Conservation (phyloP, 768 basidiomycete genomes). For the Leccinellum albellum region DNA sequence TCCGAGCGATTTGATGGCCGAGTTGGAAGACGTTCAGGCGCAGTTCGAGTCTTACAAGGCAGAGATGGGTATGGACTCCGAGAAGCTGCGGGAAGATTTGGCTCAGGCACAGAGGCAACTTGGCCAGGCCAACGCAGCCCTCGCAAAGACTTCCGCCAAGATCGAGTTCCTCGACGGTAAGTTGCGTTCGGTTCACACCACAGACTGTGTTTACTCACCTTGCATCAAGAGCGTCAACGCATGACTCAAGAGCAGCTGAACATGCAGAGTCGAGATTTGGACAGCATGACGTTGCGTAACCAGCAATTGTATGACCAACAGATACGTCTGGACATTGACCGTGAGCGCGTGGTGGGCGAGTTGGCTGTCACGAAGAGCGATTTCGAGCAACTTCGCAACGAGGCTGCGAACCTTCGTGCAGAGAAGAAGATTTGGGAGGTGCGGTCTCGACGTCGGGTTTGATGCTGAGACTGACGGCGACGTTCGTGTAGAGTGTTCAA, state of each 20-base stretch:
- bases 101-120: constrained; percentile 61
- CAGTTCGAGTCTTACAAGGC: constrained; percentile 78
- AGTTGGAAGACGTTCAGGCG: constrained; percentile 68
- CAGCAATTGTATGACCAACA: constrained; percentile 71
- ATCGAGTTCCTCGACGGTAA: constrained; percentile 73
- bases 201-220: background rate
- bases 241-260: constrained; percentile 67
- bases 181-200: constrained; percentile 15
- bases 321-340: constrained; percentile 72
- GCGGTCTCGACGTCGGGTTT: constrained; percentile 13
- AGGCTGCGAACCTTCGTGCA: constrained; percentile 82
- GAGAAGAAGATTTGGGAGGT: constrained; percentile 96
- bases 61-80: constrained; percentile 79
- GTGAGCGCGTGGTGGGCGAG: constrained; percentile 64
- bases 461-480: constrained; percentile 3
- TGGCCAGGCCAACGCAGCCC: constrained; percentile 55
- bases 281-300: constrained; percentile 64
- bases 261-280: constrained; percentile 61
- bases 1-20: constrained; percentile 45
- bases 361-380: constrained; percentile 54
- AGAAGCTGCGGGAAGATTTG: constrained; percentile 68
- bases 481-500: constrained; percentile 63
- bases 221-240: constrained; percentile 56
- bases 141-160: constrained; percentile 84
- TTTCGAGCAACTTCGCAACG: constrained; percentile 77